Evolutionary conservation across 2,329 filamentous ascomycete species (phyloP).

Genomic region (Eutypella sp.): DNA sequence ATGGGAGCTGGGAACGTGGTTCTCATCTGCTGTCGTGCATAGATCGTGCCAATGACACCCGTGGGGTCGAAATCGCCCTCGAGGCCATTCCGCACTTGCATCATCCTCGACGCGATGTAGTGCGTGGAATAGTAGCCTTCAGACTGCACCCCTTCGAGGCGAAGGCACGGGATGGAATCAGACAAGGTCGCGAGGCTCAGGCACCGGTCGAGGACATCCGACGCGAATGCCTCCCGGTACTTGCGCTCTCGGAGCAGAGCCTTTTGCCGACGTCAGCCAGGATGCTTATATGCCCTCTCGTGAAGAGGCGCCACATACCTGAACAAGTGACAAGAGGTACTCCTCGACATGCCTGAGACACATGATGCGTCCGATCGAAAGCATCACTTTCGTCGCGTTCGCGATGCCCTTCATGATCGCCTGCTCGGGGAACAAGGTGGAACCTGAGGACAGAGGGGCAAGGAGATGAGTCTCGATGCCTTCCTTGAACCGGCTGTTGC

Average conservation of each 20-base stretch:
- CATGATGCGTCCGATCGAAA: constrained; percentile 1
- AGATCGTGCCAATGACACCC: neutral
- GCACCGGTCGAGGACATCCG: neutral
- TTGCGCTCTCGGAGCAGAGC: neutral
- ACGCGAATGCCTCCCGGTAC: neutral
- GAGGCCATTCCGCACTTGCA: neutral
- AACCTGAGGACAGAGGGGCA: too few species aligned
- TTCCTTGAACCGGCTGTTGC: neutral
- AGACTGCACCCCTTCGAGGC: neutral
- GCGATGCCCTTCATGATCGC: constrained; percentile 2
- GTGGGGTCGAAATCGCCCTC: neutral
- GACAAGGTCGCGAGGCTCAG: neutral
- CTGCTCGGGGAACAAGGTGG: neutral
- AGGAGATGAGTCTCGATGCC: neutral
- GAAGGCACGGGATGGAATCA: neutral
- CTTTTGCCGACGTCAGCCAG: neutral
- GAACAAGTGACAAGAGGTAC: constrained; percentile 2
- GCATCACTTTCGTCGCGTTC: constrained; percentile 1
- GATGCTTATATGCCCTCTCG: neutral
- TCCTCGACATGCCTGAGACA: constrained; percentile 1
- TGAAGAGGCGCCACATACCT: neutral
- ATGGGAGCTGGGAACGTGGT: neutral
- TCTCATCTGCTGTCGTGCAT: neutral
- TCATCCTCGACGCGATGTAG: neutral
- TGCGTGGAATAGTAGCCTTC: neutral